Evolutionary conservation across 2,329 filamentous ascomycete genomes (phyloP), one percentile per base, ranked within the genome.

Genomic region (Beauveria bassiana): DNA sequence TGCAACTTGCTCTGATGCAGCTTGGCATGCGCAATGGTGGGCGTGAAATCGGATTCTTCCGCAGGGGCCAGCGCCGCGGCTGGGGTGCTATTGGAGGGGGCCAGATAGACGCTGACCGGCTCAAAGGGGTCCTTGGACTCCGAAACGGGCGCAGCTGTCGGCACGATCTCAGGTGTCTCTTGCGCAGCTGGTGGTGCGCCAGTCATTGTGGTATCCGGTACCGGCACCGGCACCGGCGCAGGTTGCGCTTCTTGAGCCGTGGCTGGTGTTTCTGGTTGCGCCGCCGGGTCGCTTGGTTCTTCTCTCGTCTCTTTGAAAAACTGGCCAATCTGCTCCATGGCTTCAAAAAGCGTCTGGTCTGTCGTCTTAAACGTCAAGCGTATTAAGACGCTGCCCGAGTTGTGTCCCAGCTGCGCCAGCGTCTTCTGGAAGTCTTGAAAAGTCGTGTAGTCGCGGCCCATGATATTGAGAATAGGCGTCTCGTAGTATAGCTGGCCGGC

Each of bases 381-480:
- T 60, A 99, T 81, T 61, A 96, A 76, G 5, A 90, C 87, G 69
- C 84, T 93, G 6, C 95, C 93, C 53, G 85, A 88, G 70, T 93
- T 96, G 69, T 96, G 88, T 0, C 95, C 95, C 20, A 98, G 77
- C 72, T 96, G 91, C 5, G 86, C 87, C 51, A 99, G 75, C 1
- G 91, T 93, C 79, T 96, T 96, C 72, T 97, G 91, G 62, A 98
- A 81, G 69, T 96, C 93, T 20, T 80, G 79, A 68, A 98, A 90
- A 0, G 84, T 86, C 3, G 87, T 82, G 18, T 96, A 75, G 67
- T 93, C 90, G 68, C 90, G 83, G 10, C 89, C 90, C 82, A 96
- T 88, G 65, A 96, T 84, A 65, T 93, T 88, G 60, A 98, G 75
- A 18, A 92, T 86, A 0, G 95, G 95, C 65, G 86, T 88, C 75